phyloP scores from a whole-genome alignment of 768 basidiomycete species.

The Russula dissimulans region DNA sequence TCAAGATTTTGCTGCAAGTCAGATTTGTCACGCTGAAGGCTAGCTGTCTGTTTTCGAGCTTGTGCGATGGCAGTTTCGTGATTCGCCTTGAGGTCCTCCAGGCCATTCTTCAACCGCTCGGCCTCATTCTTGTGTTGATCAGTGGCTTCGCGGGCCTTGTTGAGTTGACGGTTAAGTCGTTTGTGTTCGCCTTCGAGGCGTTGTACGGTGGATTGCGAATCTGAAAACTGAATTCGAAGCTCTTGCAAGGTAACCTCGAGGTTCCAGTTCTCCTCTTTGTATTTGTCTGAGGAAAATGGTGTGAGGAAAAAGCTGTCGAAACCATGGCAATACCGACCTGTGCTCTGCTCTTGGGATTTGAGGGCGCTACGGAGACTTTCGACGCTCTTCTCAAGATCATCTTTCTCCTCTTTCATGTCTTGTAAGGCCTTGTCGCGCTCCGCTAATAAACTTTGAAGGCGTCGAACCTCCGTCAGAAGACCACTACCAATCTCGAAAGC shows the following conservation, averaged over 20 bases:
- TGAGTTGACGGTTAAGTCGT: conserved; percentile 66
- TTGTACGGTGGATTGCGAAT: conserved; percentile 53
- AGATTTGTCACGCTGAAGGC: conserved; percentile 83
- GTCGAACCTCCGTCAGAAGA: conserved; percentile 81
- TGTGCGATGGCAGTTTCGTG: conserved; percentile 95
- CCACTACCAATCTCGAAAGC: conserved; percentile 97
- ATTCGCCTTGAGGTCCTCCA: conserved; percentile 75
- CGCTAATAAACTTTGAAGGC: conserved; percentile 81
- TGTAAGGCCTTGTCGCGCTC: conserved; percentile 91
- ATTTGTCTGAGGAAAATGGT: conserved; percentile 52
- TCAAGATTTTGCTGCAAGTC: conserved; percentile 83
- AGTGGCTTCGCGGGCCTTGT: conserved; percentile 58
- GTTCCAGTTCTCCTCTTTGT: conserved; percentile 99
- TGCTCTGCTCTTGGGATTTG: conserved; percentile 70
- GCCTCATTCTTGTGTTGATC: conserved; percentile 85
- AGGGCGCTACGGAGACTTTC: conserved; percentile 67
- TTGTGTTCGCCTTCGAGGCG: conserved; percentile 79
- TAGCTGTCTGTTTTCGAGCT: conserved; percentile 78
- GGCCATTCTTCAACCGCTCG: conserved; percentile 52
- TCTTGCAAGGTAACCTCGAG: conserved; percentile 91
- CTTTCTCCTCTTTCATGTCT: conserved; percentile 87
- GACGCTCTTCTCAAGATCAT: conserved; percentile 71
- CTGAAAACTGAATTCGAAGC: conserved; percentile 57
- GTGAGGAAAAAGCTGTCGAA: not conserved
- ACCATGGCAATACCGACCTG: conserved; percentile 43